phyloP scores from a whole-genome alignment of 768 basidiomycete species.

The Hypholoma fasciculare region DNA sequence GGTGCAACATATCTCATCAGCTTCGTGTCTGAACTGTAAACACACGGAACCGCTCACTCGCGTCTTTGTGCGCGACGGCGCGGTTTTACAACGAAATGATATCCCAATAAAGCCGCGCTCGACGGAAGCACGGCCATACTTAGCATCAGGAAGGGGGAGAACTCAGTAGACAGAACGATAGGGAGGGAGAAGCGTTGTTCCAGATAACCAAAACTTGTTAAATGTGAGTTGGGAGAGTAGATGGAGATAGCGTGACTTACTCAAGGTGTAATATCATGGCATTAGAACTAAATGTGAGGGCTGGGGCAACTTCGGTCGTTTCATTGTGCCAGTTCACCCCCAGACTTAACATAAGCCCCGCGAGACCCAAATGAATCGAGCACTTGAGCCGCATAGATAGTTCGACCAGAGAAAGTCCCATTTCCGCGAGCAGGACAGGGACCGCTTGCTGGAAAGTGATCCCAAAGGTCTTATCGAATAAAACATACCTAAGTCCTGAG shows the following conservation, averaged over 20 bases:
- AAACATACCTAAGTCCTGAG: slow-evolving; percentile 48
- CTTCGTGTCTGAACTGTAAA: background rate
- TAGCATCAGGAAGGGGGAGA: slow-evolving; percentile 45
- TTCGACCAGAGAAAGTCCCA: slow-evolving; percentile 53
- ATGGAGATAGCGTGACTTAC: slow-evolving; percentile 38
- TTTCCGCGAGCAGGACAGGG: slow-evolving; percentile 51
- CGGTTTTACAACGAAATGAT: slow-evolving; percentile 59
- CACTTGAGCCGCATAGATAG: slow-evolving; percentile 54
- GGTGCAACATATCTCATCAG: background rate
- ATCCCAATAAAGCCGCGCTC: slow-evolving; percentile 49
- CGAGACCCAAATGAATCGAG: slow-evolving; percentile 47
- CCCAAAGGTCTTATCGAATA: slow-evolving; percentile 49
- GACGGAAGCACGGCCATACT: slow-evolving; percentile 57
- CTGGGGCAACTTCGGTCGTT: slow-evolving; percentile 41
- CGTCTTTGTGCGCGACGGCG: slow-evolving; percentile 52
- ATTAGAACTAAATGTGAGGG: slow-evolving; percentile 40
- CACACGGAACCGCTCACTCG: slow-evolving; percentile 37
- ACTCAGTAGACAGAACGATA: slow-evolving; percentile 53
- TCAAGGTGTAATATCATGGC: slow-evolving; percentile 57
- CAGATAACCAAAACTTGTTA: slow-evolving; percentile 49
- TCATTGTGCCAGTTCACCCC: slow-evolving; percentile 44
- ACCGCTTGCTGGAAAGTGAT: slow-evolving; percentile 45
- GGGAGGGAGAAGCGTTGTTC: slow-evolving; percentile 61
- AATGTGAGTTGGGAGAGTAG: slow-evolving; percentile 5
- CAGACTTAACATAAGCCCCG: slow-evolving; percentile 41